These are phyloP conservation scores for Camellia granthamiana DNA, from an alignment of 148 eudicot species.

Conservation along the genomic window DNA sequence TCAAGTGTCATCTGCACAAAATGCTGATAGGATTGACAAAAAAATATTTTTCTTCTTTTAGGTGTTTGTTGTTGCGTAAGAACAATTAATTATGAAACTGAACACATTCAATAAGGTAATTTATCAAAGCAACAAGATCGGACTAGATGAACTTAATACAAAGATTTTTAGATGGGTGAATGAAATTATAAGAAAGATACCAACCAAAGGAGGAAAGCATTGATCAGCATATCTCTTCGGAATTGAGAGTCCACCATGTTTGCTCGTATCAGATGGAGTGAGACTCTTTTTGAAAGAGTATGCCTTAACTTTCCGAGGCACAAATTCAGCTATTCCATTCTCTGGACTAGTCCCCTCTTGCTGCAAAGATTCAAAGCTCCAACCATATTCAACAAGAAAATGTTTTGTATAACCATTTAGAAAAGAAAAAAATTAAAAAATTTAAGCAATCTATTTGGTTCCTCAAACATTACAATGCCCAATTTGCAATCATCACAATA, in stretches of 20 bases:
- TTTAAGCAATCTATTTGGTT: no score
- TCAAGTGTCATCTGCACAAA: not conserved
- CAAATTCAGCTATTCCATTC: not conserved
- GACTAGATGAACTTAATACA: not conserved
- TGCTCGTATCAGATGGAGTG: slow-evolving; percentile 26
- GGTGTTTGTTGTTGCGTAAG: not conserved
- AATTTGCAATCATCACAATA: no score
- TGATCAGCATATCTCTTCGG: slow-evolving; percentile 23
- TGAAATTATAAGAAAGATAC: not conserved
- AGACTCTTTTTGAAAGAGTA: slow-evolving; percentile 21
- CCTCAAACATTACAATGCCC: no score
- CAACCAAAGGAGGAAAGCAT: slow-evolving; percentile 25
- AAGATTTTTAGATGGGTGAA: not conserved
- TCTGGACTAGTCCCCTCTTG: not conserved
- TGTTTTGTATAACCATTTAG: not conserved
- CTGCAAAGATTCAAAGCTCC: slow-evolving; percentile 5
- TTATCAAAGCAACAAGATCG: not conserved
- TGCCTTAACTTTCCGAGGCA: not conserved
- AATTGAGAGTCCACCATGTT: slow-evolving; percentile 24
- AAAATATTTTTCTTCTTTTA: not conserved
- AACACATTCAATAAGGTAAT: not conserved
- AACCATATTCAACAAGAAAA: not conserved
- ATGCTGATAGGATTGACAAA: not conserved
- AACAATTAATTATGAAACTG: not conserved
- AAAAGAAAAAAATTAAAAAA: not conserved